Evolutionary conservation across 176 grass and related monocot genomes (phyloP).

Genomic region (Triticum urartu): DNA sequence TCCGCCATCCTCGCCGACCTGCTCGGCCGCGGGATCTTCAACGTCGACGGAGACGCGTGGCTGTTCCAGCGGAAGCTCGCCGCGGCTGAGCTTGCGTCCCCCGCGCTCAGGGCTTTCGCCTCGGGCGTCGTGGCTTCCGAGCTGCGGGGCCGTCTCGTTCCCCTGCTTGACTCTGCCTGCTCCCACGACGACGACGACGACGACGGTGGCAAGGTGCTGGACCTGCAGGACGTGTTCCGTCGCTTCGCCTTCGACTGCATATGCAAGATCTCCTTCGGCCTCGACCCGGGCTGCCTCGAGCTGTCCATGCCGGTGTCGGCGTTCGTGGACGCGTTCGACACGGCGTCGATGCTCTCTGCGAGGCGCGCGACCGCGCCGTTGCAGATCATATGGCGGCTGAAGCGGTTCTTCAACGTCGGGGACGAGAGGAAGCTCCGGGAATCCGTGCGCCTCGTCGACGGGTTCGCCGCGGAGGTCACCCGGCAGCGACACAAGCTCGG

Average conservation of each 20-base stretch:
- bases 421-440: conserved; percentile 53
- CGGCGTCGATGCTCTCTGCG: conserved; percentile 67
- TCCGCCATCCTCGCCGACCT: conserved; percentile 79
- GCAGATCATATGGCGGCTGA: conserved; percentile 54
- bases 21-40: conserved; percentile 86
- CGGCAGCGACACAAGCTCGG: conserved; percentile 69
- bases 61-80: conserved; percentile 78
- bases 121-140: conserved; percentile 50
- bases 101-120: conserved; percentile 45
- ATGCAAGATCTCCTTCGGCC: conserved; percentile 74
- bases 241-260: conserved; percentile 85
- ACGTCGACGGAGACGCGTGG: conserved; percentile 76
- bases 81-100: conserved; percentile 47
- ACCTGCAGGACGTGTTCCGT: conserved; percentile 79
- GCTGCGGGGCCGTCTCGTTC: conserved; percentile 53
- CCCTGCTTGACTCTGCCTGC: conserved; percentile 55
- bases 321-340: conserved; percentile 56
- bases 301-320: conserved; percentile 61
- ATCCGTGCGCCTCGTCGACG: conserved; percentile 55
- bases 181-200: not conserved
- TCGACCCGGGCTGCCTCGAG: conserved; percentile 65
- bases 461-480: conserved; percentile 65
- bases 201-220: conserved; percentile 36
- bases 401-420: conserved; percentile 66
- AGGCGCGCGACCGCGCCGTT: conserved; percentile 50